These are phyloP conservation scores for Lactifluus piperatus DNA, from an alignment of 768 basidiomycete species.

Conservation along the genomic window DNA sequence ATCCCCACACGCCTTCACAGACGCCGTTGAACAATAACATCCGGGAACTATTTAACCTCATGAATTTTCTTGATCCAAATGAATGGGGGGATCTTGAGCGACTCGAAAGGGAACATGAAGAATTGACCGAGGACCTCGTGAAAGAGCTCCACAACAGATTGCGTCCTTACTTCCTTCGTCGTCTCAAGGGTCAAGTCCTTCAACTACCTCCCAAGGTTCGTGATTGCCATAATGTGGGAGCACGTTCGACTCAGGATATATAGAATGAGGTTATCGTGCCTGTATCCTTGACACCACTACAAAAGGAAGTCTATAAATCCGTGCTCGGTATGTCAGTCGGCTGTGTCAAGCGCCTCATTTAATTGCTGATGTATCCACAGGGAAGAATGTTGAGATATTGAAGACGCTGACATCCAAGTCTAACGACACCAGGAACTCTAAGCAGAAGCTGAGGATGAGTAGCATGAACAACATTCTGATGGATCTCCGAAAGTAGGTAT, in stretches of 20 bases:
- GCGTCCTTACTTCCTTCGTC: slow-evolving; percentile 86
- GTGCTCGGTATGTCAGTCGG: slow-evolving; percentile 52
- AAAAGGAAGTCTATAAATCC: slow-evolving; percentile 81
- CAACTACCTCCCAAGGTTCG: slow-evolving; percentile 84
- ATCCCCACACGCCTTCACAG: slow-evolving; percentile 28
- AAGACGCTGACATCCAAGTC: slow-evolving; percentile 45
- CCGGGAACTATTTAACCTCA: slow-evolving; percentile 90
- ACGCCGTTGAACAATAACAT: slow-evolving; percentile 98
- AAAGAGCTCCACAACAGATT: slow-evolving; percentile 70
- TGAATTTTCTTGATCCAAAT: slow-evolving; percentile 84
- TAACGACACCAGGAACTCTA: slow-evolving; percentile 25
- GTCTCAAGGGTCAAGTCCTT: slow-evolving; percentile 89
- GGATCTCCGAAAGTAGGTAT: slow-evolving; percentile 74
- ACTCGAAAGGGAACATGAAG: slow-evolving; percentile 66
- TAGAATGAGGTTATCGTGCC: slow-evolving; percentile 91
- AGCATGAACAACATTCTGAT: slow-evolving; percentile 73
- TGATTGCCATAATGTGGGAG: neutral
- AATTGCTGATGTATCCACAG: slow-evolving; percentile 31
- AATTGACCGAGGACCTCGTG: slow-evolving; percentile 71
- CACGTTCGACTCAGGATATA: neutral
- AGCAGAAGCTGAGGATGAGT: slow-evolving; percentile 38
- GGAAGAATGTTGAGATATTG: slow-evolving; percentile 61
- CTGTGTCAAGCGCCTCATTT: neutral
- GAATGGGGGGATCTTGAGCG: slow-evolving; percentile 70
- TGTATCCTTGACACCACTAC: slow-evolving; percentile 76